Evolutionary conservation across 257 asterid species (phyloP).

Genomic region (Ligustrum vulgare): DNA sequence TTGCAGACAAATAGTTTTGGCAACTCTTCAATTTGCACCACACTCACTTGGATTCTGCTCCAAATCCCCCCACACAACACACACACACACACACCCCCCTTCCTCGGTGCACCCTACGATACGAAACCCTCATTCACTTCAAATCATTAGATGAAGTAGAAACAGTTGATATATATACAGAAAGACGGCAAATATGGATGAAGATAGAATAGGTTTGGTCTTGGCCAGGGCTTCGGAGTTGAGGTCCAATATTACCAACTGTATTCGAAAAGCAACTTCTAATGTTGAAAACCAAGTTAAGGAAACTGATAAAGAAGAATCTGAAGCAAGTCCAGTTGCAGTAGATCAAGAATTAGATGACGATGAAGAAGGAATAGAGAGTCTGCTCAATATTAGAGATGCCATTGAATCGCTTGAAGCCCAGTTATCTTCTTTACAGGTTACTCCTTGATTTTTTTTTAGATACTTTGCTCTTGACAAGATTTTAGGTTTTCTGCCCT

Average conservation of each 20-base stretch:
- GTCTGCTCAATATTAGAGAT: slow-evolving; percentile 44
- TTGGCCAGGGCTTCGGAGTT: slow-evolving; percentile 40
- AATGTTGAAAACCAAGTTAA: slow-evolving; percentile 17
- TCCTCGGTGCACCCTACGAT: slow-evolving; percentile 3
- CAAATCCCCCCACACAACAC: neutral
- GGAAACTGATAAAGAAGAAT: slow-evolving; percentile 9
- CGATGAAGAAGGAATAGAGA: slow-evolving; percentile 34
- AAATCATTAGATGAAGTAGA: neutral
- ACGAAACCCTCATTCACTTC: neutral
- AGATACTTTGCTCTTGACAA: neutral
- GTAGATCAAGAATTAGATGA: slow-evolving; percentile 20
- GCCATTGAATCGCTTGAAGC: slow-evolving; percentile 54
- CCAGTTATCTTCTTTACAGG: slow-evolving; percentile 52
- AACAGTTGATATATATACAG: neutral
- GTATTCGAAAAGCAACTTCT: slow-evolving; percentile 27
- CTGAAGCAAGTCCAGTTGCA: slow-evolving; percentile 13
- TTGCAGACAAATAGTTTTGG: neutral
- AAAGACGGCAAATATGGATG: slow-evolving; percentile 34
- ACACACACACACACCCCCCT: no score
- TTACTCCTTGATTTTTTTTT: neutral
- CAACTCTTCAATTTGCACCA: slow-evolving; percentile 15
- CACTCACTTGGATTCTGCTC: slow-evolving; percentile 18
- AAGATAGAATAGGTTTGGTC: slow-evolving; percentile 45
- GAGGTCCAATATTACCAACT: slow-evolving; percentile 40
- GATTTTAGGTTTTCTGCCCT: neutral